Evolutionary conservation across 208 protist species (phyloP).

Genomic region (Leishmania aethiopica): DNA sequence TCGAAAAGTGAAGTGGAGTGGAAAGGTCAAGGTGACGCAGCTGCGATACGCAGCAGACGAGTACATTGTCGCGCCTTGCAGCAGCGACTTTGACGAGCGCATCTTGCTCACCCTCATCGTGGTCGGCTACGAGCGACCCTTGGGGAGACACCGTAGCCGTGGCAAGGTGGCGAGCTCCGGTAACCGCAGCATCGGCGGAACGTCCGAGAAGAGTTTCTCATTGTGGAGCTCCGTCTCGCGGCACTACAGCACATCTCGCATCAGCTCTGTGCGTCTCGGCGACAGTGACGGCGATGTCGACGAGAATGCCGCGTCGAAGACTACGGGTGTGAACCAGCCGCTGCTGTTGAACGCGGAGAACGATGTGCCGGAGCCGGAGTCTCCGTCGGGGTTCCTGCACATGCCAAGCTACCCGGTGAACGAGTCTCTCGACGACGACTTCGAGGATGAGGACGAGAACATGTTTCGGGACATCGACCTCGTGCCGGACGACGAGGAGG

Average conservation of each 20-base stretch:
- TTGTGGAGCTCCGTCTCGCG: conserved; percentile 21
- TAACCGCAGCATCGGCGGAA: conserved; percentile 20
- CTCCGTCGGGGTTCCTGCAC: conserved; percentile 34
- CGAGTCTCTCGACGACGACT: conserved; percentile 38
- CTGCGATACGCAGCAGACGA: conserved; percentile 45
- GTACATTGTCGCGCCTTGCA: conserved; percentile 35
- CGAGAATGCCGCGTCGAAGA: background rate
- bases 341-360: conserved; percentile 9
- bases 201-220: conserved; percentile 28
- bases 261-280: conserved; percentile 2
- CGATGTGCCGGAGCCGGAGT: conserved; percentile 29
- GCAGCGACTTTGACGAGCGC: conserved; percentile 42
- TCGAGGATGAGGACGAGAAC: conserved; percentile 47
- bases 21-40: conserved; percentile 47
- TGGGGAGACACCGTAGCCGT: conserved; percentile 10
- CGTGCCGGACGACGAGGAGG: conserved; percentile 36
- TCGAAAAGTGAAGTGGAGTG: conserved; percentile 41
- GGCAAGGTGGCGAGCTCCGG: conserved; percentile 4
- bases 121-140: conserved; percentile 35
- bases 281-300: conserved; percentile 24
- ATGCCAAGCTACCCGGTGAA: conserved; percentile 36
- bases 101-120: conserved; percentile 38
- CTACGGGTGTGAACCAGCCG: conserved; percentile 11
- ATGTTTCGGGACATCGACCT: conserved; percentile 47
- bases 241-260: conserved; percentile 17